A percentile compares a stretch with the other conserved stretches of the same genome.
Evolutionary conservation across 2,329 filamentous ascomycete species (phyloP).

Genomic region (Byssochlamys sp.): DNA sequence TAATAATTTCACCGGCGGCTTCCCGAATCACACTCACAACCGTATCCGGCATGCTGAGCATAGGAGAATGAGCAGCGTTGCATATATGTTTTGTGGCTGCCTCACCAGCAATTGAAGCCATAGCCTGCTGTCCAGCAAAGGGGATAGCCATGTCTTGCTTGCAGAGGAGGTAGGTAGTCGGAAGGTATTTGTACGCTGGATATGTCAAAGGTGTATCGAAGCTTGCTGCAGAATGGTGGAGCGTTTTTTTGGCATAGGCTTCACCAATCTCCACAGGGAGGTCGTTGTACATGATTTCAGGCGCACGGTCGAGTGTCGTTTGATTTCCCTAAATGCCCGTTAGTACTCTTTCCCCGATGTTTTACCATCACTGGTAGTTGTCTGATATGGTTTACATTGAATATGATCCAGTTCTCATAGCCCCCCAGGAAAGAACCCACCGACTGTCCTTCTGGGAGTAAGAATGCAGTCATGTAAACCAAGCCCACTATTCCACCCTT

Average conservation of each 20-base stretch:
- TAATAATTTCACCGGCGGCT: neutral
- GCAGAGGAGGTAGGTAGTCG: slow-evolving; percentile 34
- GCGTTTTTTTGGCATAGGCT: slow-evolving; percentile 11
- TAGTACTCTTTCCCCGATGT: neutral
- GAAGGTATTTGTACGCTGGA: slow-evolving; percentile 31
- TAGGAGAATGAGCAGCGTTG: neutral
- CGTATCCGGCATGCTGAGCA: slow-evolving; percentile 1
- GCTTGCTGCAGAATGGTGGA: slow-evolving; percentile 18
- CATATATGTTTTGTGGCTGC: neutral
- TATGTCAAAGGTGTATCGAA: slow-evolving; percentile 18
- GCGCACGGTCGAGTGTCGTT: slow-evolving; percentile 2
- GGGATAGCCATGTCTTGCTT: slow-evolving; percentile 30
- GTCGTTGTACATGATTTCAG: slow-evolving; percentile 28
- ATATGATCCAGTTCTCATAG: neutral
- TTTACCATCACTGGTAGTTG: neutral
- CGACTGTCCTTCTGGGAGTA: slow-evolving; percentile 2
- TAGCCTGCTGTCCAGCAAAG: slow-evolving; percentile 24
- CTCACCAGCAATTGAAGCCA: slow-evolving; percentile 15
- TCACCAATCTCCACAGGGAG: slow-evolving; percentile 15
- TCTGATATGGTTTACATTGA: neutral
- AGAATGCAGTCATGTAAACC: slow-evolving; percentile 16
- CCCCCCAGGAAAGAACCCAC: neutral
- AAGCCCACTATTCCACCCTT: slow-evolving; percentile 22
- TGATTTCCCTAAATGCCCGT: neutral
- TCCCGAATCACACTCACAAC: neutral